Conservation (phyloP, 495 filamentous ascomycete genomes). For the Penicillium macrosclerotiorum region DNA sequence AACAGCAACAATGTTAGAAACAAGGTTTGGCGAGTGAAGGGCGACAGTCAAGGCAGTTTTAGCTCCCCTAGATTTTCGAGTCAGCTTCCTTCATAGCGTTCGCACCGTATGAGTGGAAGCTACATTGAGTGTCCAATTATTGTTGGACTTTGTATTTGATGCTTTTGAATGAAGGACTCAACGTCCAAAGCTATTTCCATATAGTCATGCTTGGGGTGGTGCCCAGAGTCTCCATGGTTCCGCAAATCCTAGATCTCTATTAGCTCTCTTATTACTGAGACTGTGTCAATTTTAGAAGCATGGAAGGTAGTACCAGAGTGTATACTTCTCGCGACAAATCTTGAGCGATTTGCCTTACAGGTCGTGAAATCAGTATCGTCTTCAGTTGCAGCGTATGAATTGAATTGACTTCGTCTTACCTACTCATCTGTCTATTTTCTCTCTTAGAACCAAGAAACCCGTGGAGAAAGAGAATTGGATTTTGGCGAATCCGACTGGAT, state of each 20-base stretch:
- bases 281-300: background rate
- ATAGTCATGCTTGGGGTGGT: conserved; percentile 69
- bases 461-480: conserved; percentile 17
- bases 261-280: background rate
- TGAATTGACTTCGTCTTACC: conserved; percentile 50
- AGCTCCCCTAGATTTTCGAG: conserved; percentile 74
- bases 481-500: background rate
- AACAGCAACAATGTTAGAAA: conserved; percentile 65
- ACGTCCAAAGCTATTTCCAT: conserved; percentile 75
- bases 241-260: conserved; percentile 62
- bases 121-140: conserved; percentile 49
- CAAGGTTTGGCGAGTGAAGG: conserved; percentile 55
- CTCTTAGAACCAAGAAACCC: conserved; percentile 39
- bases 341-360: conserved; percentile 1
- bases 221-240: conserved; percentile 83
- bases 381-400: conserved; percentile 38
- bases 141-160: conserved; percentile 57
- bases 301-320: conserved; percentile 4
- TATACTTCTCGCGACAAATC: conserved; percentile 11
- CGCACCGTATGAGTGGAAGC: background rate
- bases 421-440: conserved; percentile 86
- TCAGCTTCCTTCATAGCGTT: background rate
- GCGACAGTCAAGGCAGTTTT: conserved; percentile 82
- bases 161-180: conserved; percentile 65
- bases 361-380: conserved; percentile 64